These are phyloP conservation scores for Pseudogymnoascus sp. DNA, from an alignment of 2,329 filamentous ascomycete genomes.

Conservation along the genomic window DNA sequence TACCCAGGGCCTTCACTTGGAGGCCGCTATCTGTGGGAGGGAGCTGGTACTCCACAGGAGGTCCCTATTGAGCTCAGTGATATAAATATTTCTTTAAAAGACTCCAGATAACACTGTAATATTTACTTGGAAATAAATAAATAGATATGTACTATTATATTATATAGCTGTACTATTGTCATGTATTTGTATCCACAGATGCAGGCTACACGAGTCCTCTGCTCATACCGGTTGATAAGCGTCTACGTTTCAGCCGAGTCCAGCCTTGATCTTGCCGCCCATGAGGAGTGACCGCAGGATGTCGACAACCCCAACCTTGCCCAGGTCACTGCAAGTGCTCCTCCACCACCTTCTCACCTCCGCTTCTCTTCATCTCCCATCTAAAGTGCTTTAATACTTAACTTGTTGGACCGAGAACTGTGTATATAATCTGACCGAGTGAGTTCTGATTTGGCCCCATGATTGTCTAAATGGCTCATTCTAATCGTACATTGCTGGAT, in stretches of 20 bases:
- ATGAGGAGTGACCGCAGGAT: neutral
- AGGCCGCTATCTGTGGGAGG: no score
- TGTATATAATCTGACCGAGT: neutral
- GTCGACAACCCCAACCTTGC: neutral
- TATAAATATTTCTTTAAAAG: no score
- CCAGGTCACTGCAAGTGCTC: neutral
- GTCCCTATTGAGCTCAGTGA: no score
- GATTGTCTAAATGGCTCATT: neutral
- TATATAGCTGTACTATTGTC: no score
- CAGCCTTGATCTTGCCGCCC: neutral
- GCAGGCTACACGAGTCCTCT: no score
- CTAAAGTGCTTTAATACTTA: neutral
- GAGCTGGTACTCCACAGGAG: no score
- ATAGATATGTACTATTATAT: no score
- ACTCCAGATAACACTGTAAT: no score
- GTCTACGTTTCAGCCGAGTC: neutral
- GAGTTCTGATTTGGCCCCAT: neutral
- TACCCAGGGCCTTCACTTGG: no score
- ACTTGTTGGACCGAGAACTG: neutral
- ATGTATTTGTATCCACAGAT: no score
- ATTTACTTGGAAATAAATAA: no score
- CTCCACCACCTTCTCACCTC: neutral
- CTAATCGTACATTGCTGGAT: conserved; percentile 1
- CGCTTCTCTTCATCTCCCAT: neutral
- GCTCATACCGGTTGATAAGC: neutral